Percentiles rank a stretch among this genome's conserved stretches.
Conservation (phyloP, 768 basidiomycete species). For the Boletellus emodensis region DNA sequence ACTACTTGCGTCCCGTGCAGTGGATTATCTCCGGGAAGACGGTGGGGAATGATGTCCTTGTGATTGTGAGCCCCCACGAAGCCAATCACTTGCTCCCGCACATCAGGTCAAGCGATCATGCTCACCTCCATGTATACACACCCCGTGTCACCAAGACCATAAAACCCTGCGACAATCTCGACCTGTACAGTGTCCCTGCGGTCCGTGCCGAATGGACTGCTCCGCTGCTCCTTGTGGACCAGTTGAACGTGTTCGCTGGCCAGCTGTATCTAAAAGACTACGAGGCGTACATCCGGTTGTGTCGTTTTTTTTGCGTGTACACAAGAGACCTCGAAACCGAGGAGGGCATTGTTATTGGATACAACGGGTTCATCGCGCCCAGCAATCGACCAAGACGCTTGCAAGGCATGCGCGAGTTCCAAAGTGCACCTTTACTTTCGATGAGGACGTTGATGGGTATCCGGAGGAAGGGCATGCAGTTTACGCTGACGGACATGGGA, state of each 20-base stretch:
- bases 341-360: background rate
- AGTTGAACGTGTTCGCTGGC: background rate
- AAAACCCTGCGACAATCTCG: constrained; percentile 1
- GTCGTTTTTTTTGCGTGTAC: background rate
- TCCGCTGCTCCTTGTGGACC: background rate
- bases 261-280: constrained; percentile 2
- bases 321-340: background rate
- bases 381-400: background rate
- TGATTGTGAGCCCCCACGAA: constrained; percentile 39
- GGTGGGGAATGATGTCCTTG: constrained; percentile 10
- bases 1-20: constrained; percentile 2
- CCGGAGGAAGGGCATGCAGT: constrained; percentile 38
- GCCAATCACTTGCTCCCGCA: constrained; percentile 35
- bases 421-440: constrained; percentile 27
- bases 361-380: background rate
- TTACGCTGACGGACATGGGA: constrained; percentile 37
- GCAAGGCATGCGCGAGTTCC: constrained; percentile 25
- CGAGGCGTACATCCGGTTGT: background rate
- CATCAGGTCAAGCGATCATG: constrained; percentile 26
- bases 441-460: constrained; percentile 10
- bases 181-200: background rate
- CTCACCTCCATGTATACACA: constrained; percentile 4
- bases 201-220: background rate
- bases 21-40: constrained; percentile 1
- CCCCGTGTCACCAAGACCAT: background rate